Conservation (phyloP, 495 filamentous ascomycete genomes). For the Penicillium maclennaniae region DNA sequence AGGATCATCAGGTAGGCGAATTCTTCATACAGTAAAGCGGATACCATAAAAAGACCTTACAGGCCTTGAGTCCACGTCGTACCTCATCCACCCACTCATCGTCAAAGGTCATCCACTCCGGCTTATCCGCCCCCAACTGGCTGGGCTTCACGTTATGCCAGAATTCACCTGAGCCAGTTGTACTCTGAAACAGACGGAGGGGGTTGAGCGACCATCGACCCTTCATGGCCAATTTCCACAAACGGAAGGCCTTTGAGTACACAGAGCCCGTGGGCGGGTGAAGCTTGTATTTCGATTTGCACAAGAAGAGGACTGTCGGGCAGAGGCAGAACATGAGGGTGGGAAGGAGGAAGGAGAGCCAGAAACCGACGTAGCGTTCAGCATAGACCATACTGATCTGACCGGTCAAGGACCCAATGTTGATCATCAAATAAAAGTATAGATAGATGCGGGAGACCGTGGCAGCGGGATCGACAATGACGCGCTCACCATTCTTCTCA, state of each 20-base stretch:
- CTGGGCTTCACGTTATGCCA: slow-evolving; percentile 68
- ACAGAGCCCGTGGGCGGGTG: slow-evolving; percentile 61
- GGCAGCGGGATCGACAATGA: slow-evolving; percentile 65
- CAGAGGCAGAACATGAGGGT: slow-evolving; percentile 56
- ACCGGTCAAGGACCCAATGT: slow-evolving; percentile 39
- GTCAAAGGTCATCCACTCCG: slow-evolving; percentile 67
- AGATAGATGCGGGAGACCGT: slow-evolving; percentile 46
- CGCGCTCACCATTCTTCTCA: slow-evolving; percentile 53
- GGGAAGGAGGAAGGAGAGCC: slow-evolving; percentile 68
- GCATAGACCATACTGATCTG: slow-evolving; percentile 36
- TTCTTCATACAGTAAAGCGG: slow-evolving; percentile 55
- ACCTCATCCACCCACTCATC: slow-evolving; percentile 74
- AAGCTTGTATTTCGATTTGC: slow-evolving; percentile 56
- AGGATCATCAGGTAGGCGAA: background rate
- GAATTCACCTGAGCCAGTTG: slow-evolving; percentile 42
- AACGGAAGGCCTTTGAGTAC: slow-evolving; percentile 52
- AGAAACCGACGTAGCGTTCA: slow-evolving; percentile 69
- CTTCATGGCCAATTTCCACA: slow-evolving; percentile 57
- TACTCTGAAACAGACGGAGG: slow-evolving; percentile 44
- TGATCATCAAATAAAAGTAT: slow-evolving; percentile 56
- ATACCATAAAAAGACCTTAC: slow-evolving; percentile 64
- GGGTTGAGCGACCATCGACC: slow-evolving; percentile 60
- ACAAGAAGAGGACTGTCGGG: slow-evolving; percentile 59
- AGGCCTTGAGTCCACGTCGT: slow-evolving; percentile 62
- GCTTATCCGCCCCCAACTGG: slow-evolving; percentile 37